phyloP scores from a whole-genome alignment of 192 early-diverging fungal genomes.

The Coemansia sp. region DNA sequence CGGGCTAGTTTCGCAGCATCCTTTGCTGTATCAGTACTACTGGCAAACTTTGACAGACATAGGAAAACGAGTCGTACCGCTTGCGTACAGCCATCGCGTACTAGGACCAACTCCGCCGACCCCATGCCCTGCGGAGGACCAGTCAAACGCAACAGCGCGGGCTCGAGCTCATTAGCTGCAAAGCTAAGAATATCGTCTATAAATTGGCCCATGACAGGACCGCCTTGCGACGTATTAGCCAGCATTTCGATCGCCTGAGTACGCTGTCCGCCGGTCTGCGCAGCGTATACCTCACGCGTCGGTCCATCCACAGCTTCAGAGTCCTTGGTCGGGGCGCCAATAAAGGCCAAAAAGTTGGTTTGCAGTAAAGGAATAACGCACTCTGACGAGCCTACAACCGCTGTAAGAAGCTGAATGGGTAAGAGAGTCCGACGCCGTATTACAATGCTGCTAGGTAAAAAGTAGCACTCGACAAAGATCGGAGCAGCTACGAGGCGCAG shows the following conservation, averaged over 20 bases:
- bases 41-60: constrained; percentile 23
- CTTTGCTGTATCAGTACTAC: background rate
- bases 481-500: constrained; percentile 42
- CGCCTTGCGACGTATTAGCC: constrained; percentile 33
- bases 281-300: constrained; percentile 14
- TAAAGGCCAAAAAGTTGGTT: constrained; percentile 38
- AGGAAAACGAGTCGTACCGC: constrained; percentile 42
- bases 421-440: constrained; percentile 41
- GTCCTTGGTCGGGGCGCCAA: constrained; percentile 15
- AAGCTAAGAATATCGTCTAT: constrained; percentile 34
- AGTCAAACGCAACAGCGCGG: constrained; percentile 15
- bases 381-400: constrained; percentile 20
- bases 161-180: constrained; percentile 24
- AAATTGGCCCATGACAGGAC: constrained; percentile 23
- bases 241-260: constrained; percentile 42
- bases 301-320: constrained; percentile 7
- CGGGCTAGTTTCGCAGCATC: constrained; percentile 13
- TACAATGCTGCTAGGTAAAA: constrained; percentile 28
- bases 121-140: constrained; percentile 16
- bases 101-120: constrained; percentile 32
- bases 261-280: constrained; percentile 27
- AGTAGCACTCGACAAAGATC: constrained; percentile 46
- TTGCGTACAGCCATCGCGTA: constrained; percentile 46
- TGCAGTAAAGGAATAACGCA: constrained; percentile 25
- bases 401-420: constrained; percentile 29